These are phyloP conservation scores for Kwoniella bestiolae DNA, from an alignment of 768 basidiomycete genomes.

Conservation along the genomic window DNA sequence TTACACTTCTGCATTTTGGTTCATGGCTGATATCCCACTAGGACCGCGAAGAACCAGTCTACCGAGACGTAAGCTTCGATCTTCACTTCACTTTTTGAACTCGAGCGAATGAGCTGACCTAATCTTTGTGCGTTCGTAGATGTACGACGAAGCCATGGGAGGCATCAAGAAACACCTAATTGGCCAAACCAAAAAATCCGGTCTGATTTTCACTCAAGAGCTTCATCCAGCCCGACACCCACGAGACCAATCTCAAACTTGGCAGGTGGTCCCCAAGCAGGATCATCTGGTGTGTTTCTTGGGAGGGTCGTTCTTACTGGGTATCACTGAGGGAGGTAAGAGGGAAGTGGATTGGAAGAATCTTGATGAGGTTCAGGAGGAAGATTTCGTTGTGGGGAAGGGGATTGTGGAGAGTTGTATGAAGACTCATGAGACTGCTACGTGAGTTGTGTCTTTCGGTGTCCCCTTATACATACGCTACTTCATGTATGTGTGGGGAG, in stretches of 20 bases:
- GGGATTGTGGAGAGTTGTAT: conserved; percentile 87
- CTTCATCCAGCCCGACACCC: conserved; percentile 66
- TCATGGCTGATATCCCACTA: conserved; percentile 44
- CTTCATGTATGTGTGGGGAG: background rate
- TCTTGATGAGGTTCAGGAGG: conserved; percentile 66
- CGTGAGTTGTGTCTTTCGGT: conserved; percentile 62
- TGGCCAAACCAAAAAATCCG: conserved; percentile 65
- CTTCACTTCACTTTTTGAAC: background rate
- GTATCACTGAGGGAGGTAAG: conserved; percentile 65
- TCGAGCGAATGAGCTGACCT: conserved; percentile 7
- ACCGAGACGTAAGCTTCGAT: conserved; percentile 68
- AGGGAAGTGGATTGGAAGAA: conserved; percentile 60
- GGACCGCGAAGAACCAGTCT: conserved; percentile 72
- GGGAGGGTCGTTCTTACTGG: conserved; percentile 87
- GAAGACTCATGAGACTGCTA: conserved; percentile 69
- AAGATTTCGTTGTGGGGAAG: conserved; percentile 81
- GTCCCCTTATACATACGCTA: background rate
- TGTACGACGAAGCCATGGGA: conserved; percentile 86
- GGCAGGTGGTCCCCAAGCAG: conserved; percentile 83
- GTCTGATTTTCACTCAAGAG: conserved; percentile 80
- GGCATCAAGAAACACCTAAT: conserved; percentile 78
- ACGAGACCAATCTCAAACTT: conserved; percentile 56
- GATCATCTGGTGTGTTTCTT: conserved; percentile 97
- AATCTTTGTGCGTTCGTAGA: conserved; percentile 65
- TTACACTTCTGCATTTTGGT: background rate